phyloP scores from a whole-genome alignment of 805 yeast genomes.

The Starmerella apicola region DNA sequence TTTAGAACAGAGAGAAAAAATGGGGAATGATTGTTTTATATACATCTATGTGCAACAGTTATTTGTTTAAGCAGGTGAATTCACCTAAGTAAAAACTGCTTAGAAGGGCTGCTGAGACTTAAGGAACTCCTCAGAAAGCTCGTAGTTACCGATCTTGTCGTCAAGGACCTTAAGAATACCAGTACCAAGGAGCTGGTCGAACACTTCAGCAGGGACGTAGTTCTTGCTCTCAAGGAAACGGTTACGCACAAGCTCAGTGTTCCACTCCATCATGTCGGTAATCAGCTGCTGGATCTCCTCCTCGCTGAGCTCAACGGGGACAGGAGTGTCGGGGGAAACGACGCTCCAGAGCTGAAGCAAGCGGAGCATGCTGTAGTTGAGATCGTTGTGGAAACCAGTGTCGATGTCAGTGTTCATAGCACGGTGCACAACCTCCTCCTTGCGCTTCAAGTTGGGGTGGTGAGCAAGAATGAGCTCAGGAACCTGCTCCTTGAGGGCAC shows the following conservation, averaged over 20 bases:
- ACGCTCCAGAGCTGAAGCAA: slow-evolving; percentile 18
- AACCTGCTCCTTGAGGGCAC: slow-evolving; percentile 49
- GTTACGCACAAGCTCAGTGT: slow-evolving; percentile 48
- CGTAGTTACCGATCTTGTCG: slow-evolving; percentile 39
- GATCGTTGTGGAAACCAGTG: slow-evolving; percentile 20
- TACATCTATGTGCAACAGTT: too few species aligned
- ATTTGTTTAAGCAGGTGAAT: too few species aligned
- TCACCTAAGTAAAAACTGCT: neutral
- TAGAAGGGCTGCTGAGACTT: slow-evolving; percentile 15
- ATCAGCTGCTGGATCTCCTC: slow-evolving; percentile 48
- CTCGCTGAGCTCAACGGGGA: slow-evolving; percentile 52
- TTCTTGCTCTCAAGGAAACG: slow-evolving; percentile 89
- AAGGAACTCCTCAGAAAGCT: slow-evolving; percentile 20
- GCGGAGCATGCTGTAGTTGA: slow-evolving; percentile 19
- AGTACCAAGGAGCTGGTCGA: slow-evolving; percentile 52
- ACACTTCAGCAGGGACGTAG: slow-evolving; percentile 93
- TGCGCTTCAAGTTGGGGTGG: slow-evolving; percentile 58
- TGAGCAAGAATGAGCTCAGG: slow-evolving; percentile 67
- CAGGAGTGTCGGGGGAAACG: slow-evolving; percentile 23
- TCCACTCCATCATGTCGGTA: slow-evolving; percentile 50
- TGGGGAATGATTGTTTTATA: too few species aligned
- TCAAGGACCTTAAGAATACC: slow-evolving; percentile 54
- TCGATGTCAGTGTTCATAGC: slow-evolving; percentile 22
- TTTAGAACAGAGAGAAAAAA: neutral
- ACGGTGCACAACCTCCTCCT: slow-evolving; percentile 27